Base-by-base conservation (phyloP, 2,329 filamentous ascomycete species). In the Lachnellula cervina region DNA sequence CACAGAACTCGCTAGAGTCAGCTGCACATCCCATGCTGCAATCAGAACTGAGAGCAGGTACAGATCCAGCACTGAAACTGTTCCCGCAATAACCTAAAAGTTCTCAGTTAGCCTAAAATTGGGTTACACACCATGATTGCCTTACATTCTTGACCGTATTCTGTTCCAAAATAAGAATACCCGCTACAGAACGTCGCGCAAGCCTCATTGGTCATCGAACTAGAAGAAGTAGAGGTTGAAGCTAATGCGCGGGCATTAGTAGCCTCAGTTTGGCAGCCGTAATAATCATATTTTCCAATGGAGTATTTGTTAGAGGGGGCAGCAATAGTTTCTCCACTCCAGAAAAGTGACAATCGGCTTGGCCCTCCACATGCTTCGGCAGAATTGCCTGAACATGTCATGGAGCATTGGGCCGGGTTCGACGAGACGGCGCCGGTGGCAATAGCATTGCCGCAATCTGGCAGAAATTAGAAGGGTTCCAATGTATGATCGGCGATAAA, bases 211-310 rank as follows among this genome's bases (percentile, higher is more conserved):
- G 68, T 68, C 69, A 71, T 70, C 2, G 54, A 43, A 49, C 42
- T 55, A 40, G 55, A 57, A 49, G 54, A 35, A 48, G 46, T 56
- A 38, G 59, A 34, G 3, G 45, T 52, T 17, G 43, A 74, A 16
- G 59, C 54, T 6, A 81, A 70, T 5, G 79, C 77, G n/a, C 79
- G 74, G 8, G 59, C 65, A 23, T 68, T 71, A 13, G 69, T 70
- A 5, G 72, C 74, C 59, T 80, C 79, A n/a, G 73, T 76, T 68
- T 74, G 75, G 66, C 78, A 81, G 51, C 73, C 74, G n/a, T 76
- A 69, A 50, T 77, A 69, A 13, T 58, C 67, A 58, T 80, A 80
- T 11, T 72, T 72, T 7, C 75, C 75, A 4, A 81, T 65, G 0
- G 65, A 68, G 7, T 69, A 63, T 46, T 73, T 73, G 55, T 59